Evolutionary conservation across 2,329 filamentous ascomycete genomes (phyloP).

Genomic region (Phialophora tarda): DNA sequence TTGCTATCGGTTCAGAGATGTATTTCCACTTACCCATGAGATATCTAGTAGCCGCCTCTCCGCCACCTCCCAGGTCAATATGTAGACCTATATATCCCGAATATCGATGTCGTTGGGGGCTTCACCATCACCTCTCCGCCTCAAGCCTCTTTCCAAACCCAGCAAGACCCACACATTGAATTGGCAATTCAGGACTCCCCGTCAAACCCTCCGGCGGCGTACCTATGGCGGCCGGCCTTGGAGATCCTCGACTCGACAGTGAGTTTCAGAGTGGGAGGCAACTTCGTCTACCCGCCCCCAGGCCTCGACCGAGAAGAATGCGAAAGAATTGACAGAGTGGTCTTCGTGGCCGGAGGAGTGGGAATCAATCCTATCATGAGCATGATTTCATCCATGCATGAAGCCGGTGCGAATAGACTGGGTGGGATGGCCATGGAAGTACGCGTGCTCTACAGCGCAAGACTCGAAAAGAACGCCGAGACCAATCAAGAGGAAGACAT

Average conservation of each 20-base stretch:
- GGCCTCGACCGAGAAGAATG: conserved; percentile 47
- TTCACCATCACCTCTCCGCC: conserved; percentile 84
- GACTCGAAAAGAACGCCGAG: conserved; percentile 33
- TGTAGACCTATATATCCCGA: conserved; percentile 80
- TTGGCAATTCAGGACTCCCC: conserved; percentile 77
- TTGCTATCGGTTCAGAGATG: not conserved
- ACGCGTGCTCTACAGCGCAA: conserved; percentile 36
- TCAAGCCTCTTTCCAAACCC: conserved; percentile 49
- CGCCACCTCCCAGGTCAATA: conserved; percentile 85
- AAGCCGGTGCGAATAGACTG: conserved; percentile 24
- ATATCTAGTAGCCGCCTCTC: conserved; percentile 42
- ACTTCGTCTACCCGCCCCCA: conserved; percentile 77
- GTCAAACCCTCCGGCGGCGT: conserved; percentile 73
- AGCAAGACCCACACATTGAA: conserved; percentile 65
- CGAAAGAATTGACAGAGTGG: conserved; percentile 59
- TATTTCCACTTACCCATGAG: conserved; percentile 20
- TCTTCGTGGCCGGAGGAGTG: conserved; percentile 81
- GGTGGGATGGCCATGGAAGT: conserved; percentile 30
- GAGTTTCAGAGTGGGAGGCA: conserved; percentile 75
- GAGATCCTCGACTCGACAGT: conserved; percentile 65
- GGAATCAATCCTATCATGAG: conserved; percentile 67
- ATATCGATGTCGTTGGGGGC: conserved; percentile 72
- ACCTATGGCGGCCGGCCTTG: conserved; percentile 68
- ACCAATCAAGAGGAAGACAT: conserved; percentile 46
- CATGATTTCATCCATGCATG: conserved; percentile 39